These are phyloP conservation scores for Tillandsia fasciculata DNA, from an alignment of 176 grass and related monocot species.

Conservation along the genomic window DNA sequence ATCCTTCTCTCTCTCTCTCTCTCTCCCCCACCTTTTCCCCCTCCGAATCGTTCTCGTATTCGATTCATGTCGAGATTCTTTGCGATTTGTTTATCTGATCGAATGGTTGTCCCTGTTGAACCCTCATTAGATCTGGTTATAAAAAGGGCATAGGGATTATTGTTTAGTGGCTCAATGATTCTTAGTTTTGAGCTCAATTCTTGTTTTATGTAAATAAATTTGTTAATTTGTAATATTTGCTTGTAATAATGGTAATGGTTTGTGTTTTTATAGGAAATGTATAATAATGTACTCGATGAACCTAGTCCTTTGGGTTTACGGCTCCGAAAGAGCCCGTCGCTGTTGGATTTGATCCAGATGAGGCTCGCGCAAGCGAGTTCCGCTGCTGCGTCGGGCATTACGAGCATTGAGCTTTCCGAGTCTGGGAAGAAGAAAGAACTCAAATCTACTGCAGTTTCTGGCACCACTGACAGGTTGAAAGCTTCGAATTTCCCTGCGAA, in stretches of 20 bases:
- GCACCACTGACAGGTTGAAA: constrained; percentile 44
- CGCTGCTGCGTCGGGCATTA: constrained; percentile 10
- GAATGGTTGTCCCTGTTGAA: no score
- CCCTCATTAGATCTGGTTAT: no score
- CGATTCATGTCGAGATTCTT: neutral
- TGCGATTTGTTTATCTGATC: neutral
- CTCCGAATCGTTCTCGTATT: neutral
- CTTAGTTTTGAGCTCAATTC: neutral
- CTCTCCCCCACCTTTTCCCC: neutral
- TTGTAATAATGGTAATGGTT: neutral
- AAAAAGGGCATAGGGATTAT: no score
- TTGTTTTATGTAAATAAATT: neutral
- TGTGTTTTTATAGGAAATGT: constrained; percentile 33
- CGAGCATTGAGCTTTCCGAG: constrained; percentile 12
- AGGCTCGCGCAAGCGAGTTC: constrained; percentile 36
- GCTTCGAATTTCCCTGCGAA: constrained; percentile 68
- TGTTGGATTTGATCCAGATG: constrained; percentile 57
- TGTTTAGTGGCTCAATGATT: no score
- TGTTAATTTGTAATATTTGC: neutral
- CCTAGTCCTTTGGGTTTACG: constrained; percentile 66
- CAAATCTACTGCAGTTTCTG: constrained; percentile 16
- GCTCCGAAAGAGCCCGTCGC: constrained; percentile 58
- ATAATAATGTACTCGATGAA: constrained; percentile 47
- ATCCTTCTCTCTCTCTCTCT: neutral
- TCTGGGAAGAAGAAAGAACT: constrained; percentile 32